A percentile compares a stretch with the other conserved stretches of the same genome.
Evolutionary conservation across 306 rosid species (phyloP).

Genomic region (Malus fusca): DNA sequence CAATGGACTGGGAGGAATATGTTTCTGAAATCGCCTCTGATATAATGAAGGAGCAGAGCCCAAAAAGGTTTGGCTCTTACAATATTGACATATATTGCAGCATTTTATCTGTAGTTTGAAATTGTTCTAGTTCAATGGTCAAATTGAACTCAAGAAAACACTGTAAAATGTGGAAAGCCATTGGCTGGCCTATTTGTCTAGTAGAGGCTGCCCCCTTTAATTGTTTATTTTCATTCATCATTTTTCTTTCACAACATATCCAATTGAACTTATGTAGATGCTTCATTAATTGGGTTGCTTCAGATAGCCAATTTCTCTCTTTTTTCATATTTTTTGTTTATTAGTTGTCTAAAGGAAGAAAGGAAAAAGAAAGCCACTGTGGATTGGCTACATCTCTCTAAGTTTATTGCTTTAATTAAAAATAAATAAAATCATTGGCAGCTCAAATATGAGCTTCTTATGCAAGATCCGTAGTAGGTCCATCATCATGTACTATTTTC

Average conservation of each 20-base stretch:
- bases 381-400: neutral
- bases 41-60: slow-evolving; percentile 97
- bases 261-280: neutral
- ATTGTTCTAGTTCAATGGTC: neutral
- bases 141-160: neutral
- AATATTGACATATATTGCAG: neutral
- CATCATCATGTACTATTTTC: no score
- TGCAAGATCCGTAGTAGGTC: no score
- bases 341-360: neutral
- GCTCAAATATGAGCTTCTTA: neutral
- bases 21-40: slow-evolving; percentile 80
- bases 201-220: neutral
- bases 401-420: neutral
- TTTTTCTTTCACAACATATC: neutral
- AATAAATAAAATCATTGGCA: neutral
- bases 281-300: neutral
- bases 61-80: slow-evolving; percentile 56
- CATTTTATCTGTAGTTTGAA: neutral
- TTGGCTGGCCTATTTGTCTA: neutral
- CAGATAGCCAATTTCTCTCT: neutral
- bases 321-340: neutral
- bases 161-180: neutral
- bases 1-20: slow-evolving; percentile 98
- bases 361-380: neutral
- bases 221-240: neutral